A percentile compares a stretch with the other conserved stretches of the same genome.
These are phyloP conservation scores for Podila minutissima DNA, from an alignment of 192 early-diverging fungal genomes.

Conservation along the genomic window DNA sequence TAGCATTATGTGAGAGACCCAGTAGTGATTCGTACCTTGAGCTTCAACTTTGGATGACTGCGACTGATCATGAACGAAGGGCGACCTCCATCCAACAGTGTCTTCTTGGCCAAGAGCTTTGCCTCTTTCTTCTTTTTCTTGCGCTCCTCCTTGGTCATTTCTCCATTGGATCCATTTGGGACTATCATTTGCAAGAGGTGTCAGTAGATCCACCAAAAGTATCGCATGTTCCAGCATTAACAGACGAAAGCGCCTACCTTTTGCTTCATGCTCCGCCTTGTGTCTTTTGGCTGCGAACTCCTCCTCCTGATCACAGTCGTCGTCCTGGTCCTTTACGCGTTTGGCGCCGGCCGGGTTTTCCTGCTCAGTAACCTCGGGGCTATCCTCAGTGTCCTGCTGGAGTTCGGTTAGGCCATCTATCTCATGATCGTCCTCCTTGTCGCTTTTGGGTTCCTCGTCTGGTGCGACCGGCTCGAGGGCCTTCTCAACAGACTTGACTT, in stretches of 20 bases:
- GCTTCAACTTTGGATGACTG: constrained; percentile 21
- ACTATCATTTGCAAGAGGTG: too few species aligned
- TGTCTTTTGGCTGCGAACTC: not conserved
- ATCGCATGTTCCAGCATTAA: too few species aligned
- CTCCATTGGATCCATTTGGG: not conserved
- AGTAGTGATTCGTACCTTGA: constrained; percentile 14
- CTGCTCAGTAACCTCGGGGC: not conserved
- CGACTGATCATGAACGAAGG: constrained; percentile 42
- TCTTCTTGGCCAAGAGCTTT: constrained; percentile 19
- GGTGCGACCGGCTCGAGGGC: not conserved
- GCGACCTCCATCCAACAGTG: constrained; percentile 6
- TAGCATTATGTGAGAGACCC: too few species aligned
- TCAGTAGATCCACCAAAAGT: too few species aligned
- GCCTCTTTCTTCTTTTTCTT: constrained; percentile 21
- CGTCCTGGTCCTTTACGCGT: not conserved
- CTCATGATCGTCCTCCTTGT: not conserved
- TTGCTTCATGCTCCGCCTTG: not conserved
- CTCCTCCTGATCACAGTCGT: not conserved
- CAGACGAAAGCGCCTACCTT: not conserved
- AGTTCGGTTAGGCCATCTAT: not conserved
- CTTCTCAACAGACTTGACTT: not conserved
- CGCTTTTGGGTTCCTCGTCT: not conserved
- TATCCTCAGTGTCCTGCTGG: not conserved
- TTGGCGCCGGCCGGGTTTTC: not conserved
- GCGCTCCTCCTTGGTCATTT: constrained; percentile 18